Evolutionary conservation across 306 rosid species (phyloP), one percentile per base, ranked within the genome.

Genomic region (Vigna unguiculata): DNA sequence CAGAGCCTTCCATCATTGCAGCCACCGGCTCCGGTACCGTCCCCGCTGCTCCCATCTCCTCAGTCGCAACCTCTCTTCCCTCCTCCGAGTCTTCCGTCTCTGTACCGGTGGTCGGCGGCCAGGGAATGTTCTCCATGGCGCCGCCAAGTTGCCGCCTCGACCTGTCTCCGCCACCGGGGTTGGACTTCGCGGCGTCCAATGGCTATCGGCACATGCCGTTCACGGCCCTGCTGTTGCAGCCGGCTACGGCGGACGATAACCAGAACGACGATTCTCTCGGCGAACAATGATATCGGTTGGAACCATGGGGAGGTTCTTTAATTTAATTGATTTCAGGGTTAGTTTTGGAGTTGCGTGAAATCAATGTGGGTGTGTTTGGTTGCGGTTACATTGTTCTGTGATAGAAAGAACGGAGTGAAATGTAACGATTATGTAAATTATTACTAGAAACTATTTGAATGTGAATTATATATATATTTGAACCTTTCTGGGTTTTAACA

Each of bases 11-110:
- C 16, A 92, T 95, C 59, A 82, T 92, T 24, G 92, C 96, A 9
- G 96, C 91, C 75, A 95, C 98, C 0, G 97, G 98, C 1, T 28
- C 92, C 14, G 98, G 98, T 2, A 90, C 94, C 0, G 74, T 84
- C 67, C 98, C 98, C 0, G 43, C 93, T 0, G 84, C 55, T 1
- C 83, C 85, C 0, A 71, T 92, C 5, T 85, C 95, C 49, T 73
- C 89, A 6, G 20, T 81, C 11, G 6, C 93, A 6, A 16, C 84
- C 0, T 40, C 83, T 4, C 20, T 77, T 0, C 3, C 86, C 5
- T 68, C 93, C 17, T 58, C 93, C 0, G 28, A 58, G 1, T 75
- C 85, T 16, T 84, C 92, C 8, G 75, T 79, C 46, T 4, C 85
- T 0, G n/a, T 78, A 0, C 7, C 84, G 1, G 19, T 69, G 2